Conservation (phyloP, 108 stramenopile genomes). For the Cyclotella baltica region DNA sequence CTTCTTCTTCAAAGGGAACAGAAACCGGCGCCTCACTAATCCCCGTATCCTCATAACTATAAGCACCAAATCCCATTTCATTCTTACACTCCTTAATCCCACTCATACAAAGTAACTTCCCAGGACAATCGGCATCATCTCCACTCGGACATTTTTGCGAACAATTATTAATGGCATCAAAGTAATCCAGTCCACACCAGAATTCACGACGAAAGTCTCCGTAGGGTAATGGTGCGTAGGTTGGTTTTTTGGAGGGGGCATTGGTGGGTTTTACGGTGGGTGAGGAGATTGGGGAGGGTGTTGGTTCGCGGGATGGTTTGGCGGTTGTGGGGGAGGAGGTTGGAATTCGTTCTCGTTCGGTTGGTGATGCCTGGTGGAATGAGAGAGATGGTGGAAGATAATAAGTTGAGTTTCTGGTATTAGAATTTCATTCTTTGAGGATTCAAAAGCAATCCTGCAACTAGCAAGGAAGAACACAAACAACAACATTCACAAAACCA, state of each 20-base stretch:
- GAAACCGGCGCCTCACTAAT: neutral
- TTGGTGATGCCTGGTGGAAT: neutral
- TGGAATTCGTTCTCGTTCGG: slow-evolving; percentile 17
- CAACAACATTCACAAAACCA: neutral
- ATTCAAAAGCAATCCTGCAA: neutral
- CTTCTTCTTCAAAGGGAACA: neutral
- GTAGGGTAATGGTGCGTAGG: slow-evolving; percentile 40
- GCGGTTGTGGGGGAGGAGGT: slow-evolving; percentile 36
- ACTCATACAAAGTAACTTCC: slow-evolving; percentile 46
- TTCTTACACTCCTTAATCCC: slow-evolving; percentile 45
- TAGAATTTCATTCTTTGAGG: neutral
- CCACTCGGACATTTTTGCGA: slow-evolving; percentile 38
- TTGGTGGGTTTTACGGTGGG: slow-evolving; percentile 27
- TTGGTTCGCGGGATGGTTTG: slow-evolving; percentile 46
- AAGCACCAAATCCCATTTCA: slow-evolving; percentile 40
- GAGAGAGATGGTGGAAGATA: neutral
- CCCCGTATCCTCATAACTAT: neutral
- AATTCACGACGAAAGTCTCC: slow-evolving; percentile 38
- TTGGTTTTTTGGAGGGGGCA: slow-evolving; percentile 39
- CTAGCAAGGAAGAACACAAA: neutral
- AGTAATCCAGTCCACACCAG: slow-evolving; percentile 49
- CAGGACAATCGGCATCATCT: slow-evolving; percentile 38
- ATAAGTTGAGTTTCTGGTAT: neutral
- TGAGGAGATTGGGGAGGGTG: slow-evolving; percentile 15
- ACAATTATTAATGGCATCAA: slow-evolving; percentile 46